phyloP scores from a whole-genome alignment of 208 protist species.

The Crithidia acanthocephali region DNA sequence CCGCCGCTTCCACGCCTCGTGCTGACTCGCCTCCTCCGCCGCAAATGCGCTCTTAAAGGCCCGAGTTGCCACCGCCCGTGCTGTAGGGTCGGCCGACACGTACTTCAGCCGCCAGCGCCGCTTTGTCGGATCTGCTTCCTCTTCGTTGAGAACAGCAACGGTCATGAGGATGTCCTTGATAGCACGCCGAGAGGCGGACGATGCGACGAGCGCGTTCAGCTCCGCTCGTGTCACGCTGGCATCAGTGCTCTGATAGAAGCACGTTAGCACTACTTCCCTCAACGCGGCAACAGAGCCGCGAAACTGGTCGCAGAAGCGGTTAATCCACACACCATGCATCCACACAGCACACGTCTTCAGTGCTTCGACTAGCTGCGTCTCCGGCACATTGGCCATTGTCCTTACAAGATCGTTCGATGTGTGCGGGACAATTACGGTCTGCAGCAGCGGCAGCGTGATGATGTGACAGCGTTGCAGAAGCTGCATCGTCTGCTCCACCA shows the following conservation, averaged over 20 bases:
- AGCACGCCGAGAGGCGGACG: constrained; percentile 36
- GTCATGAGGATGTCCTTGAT: constrained; percentile 77
- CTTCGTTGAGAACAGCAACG: constrained; percentile 54
- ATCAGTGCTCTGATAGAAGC: constrained; percentile 71
- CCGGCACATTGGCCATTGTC: constrained; percentile 23
- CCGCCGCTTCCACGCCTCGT: constrained; percentile 52
- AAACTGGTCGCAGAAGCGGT: constrained; percentile 51
- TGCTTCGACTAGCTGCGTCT: constrained; percentile 49
- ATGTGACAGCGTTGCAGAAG: constrained; percentile 75
- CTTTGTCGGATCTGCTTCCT: constrained; percentile 48
- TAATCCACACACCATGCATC: constrained; percentile 90
- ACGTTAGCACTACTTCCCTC: constrained; percentile 68
- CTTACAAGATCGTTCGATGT: constrained; percentile 35
- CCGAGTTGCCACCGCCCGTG: constrained; percentile 13
- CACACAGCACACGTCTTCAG: constrained; percentile 60
- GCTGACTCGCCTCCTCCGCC: constrained; percentile 55
- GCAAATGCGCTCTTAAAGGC: constrained; percentile 43
- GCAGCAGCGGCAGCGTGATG: constrained; percentile 45
- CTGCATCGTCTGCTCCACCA: constrained; percentile 59
- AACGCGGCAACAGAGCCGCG: constrained; percentile 71
- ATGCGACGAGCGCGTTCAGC: constrained; percentile 61
- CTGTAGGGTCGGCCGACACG: constrained; percentile 38
- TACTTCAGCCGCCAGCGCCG: constrained; percentile 75
- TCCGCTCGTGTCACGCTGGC: constrained; percentile 53
- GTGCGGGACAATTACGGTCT: constrained; percentile 16